A percentile compares a stretch with the other conserved stretches of the same genome.
These are phyloP conservation scores for Chionographis japonica DNA, from an alignment of 106 monocot genomes.

Conservation along the genomic window DNA sequence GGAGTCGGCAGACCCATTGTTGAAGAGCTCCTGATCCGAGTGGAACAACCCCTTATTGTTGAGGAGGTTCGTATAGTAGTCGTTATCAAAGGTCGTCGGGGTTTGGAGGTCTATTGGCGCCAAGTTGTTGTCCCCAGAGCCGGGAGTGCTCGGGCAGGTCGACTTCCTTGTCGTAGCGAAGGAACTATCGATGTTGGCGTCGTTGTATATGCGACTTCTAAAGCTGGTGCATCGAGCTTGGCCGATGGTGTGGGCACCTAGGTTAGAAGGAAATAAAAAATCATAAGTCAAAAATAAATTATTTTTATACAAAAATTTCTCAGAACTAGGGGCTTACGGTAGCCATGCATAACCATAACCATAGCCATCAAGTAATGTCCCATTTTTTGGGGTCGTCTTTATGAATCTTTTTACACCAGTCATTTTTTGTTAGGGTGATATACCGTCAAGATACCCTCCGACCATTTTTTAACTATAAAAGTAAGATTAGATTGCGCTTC, in stretches of 20 bases:
- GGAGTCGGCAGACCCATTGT: neutral
- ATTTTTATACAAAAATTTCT: too few relatives aligned
- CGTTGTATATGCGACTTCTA: constrained; percentile 29
- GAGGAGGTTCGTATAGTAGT: constrained; percentile 23
- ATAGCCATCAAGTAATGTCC: too few relatives aligned
- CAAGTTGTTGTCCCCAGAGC: constrained; percentile 6
- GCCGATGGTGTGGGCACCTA: constrained; percentile 35
- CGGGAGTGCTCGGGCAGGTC: constrained; percentile 6
- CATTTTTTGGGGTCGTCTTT: too few relatives aligned
- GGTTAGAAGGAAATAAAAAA: too few relatives aligned
- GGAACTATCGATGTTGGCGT: constrained; percentile 16
- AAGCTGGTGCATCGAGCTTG: constrained; percentile 26
- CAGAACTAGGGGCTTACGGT: too few relatives aligned
- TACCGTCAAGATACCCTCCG: too few relatives aligned
- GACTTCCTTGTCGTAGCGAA: constrained; percentile 8
- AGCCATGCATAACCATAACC: too few relatives aligned
- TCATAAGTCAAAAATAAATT: too few relatives aligned
- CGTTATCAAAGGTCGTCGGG: constrained; percentile 9
- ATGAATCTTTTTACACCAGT: too few relatives aligned
- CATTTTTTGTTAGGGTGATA: too few relatives aligned
- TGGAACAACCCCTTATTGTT: constrained; percentile 19
- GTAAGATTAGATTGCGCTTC: too few relatives aligned
- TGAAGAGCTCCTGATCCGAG: constrained; percentile 29
- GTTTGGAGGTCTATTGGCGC: constrained; percentile 3
- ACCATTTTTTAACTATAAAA: too few relatives aligned